phyloP scores from a whole-genome alignment of 208 protist species.

The Phytomonas sp. region DNA sequence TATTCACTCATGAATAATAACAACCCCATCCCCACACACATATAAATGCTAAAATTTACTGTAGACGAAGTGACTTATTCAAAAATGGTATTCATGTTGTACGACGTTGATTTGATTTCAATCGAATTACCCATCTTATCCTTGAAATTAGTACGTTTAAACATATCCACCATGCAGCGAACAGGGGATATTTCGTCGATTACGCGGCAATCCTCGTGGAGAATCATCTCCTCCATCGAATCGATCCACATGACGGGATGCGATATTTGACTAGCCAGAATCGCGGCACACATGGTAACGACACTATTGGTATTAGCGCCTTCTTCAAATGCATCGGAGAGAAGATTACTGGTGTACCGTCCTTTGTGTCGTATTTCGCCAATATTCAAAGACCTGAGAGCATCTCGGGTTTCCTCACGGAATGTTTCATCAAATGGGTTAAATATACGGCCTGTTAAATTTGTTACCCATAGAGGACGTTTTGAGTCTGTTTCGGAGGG shows the following conservation, averaged over 20 bases:
- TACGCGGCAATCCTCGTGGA: conserved; percentile 19
- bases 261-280: conserved; percentile 67
- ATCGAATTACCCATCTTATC: neutral
- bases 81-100: neutral
- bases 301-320: conserved; percentile 34
- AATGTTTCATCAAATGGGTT: conserved; percentile 45
- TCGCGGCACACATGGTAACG: conserved; percentile 56
- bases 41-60: neutral
- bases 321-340: conserved; percentile 33
- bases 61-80: neutral
- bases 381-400: conserved; percentile 57
- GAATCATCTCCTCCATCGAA: conserved; percentile 63
- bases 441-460: conserved; percentile 71
- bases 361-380: conserved; percentile 76
- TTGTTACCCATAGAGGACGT: conserved; percentile 64
- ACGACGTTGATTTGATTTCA: neutral
- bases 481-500: conserved; percentile 4
- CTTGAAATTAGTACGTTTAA: conserved; percentile 22
- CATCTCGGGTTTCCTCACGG: conserved; percentile 28
- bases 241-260: conserved; percentile 81
- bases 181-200: conserved; percentile 62
- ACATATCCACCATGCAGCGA: conserved; percentile 63
- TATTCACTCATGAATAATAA: neutral
- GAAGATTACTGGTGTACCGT: conserved; percentile 36
- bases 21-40: no score